Evolutionary conservation across 2,329 filamentous ascomycete genomes (phyloP), one percentile per base, ranked within the genome.

Genomic region (Colletotrichum phormii): DNA sequence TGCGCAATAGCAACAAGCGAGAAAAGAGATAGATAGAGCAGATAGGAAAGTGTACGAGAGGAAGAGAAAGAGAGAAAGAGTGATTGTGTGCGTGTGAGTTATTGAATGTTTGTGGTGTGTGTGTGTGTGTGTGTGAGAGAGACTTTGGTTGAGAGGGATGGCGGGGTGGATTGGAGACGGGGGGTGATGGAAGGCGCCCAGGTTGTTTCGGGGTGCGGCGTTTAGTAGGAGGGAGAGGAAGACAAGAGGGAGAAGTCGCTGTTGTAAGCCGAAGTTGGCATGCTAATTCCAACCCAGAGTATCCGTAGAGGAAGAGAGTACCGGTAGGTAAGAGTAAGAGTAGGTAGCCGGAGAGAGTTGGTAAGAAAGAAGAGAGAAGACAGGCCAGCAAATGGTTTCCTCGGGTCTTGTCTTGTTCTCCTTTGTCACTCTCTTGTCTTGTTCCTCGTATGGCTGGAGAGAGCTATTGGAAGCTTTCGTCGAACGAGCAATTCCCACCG

Each of bases 401-500:
- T 49, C 42, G 18, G 42, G 42, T 22, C 42, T 49, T 49, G 37
- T 58, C 31, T 26, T 61, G 22, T 26, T 31, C 29, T 49, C 46
- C 24, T 46, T 42, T 60, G 24, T 42, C 18, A 7, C 24, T 60
- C 35, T 29, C 58, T 33, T 24, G 18, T 18, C 42, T 42, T 42
- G 42, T 49, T 49, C 4, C 6, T 35, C 13, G 33, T 29, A 55
- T 29, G 61, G 51, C 29, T 42, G 42, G 15, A 15, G 29, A n/a
- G 24, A 22, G 60, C 37, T 29, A 11, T 37, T 29, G 64, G 64
- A 59, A 57, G 53, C 35, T 26, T 67, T 72, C 31, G 68, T 67
- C 62, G 58, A 73, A 73, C 71, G 72, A 73, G 63, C 57, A 66
- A 73, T 72, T 73, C 62, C 71, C 68, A 55, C 71, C 68, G 54